These are phyloP conservation scores for Mantamonas sphyraenae DNA, from an alignment of 78 protist species.

Conservation along the genomic window DNA sequence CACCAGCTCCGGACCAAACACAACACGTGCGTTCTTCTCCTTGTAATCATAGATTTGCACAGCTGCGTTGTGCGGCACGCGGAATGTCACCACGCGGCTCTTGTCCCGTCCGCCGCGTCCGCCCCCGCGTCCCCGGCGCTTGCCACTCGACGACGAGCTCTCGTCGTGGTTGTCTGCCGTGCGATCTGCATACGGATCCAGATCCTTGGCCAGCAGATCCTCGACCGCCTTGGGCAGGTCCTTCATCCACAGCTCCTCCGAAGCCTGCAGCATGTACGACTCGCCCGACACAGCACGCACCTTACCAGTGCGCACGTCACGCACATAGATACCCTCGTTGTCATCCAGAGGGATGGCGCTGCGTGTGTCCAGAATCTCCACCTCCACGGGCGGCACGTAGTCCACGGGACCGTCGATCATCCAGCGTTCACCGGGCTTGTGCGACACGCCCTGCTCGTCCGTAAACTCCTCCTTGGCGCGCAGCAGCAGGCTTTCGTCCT, in stretches of 20 bases:
- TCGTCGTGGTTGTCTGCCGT: background rate
- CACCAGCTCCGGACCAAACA: slow-evolving; percentile 85
- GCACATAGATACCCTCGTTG: slow-evolving; percentile 86
- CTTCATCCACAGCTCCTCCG: slow-evolving; percentile 83
- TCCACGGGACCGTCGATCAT: slow-evolving; percentile 81
- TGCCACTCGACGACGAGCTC: background rate
- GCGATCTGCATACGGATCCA: slow-evolving; percentile 19
- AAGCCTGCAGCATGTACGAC: slow-evolving; percentile 72
- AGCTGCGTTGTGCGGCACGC: slow-evolving; percentile 85
- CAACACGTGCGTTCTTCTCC: slow-evolving; percentile 70
- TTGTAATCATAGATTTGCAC: slow-evolving; percentile 83
- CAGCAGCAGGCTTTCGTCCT: slow-evolving; percentile 78
- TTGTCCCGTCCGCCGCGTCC: slow-evolving; percentile 34
- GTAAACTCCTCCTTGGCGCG: slow-evolving; percentile 58
- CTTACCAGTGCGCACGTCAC: slow-evolving; percentile 72
- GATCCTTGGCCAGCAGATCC: slow-evolving; percentile 43
- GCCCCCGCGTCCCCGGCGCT: slow-evolving; percentile 29
- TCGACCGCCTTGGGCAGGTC: slow-evolving; percentile 74
- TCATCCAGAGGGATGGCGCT: slow-evolving; percentile 80
- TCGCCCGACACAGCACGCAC: slow-evolving; percentile 53
- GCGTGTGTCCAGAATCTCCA: slow-evolving; percentile 66
- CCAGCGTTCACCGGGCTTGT: slow-evolving; percentile 86
- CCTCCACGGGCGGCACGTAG: slow-evolving; percentile 76
- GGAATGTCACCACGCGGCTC: slow-evolving; percentile 67
- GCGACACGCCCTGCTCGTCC: slow-evolving; percentile 21